Evolutionary conservation across 768 basidiomycete genomes (phyloP).

Genomic region (Tephrocybe rancida): DNA sequence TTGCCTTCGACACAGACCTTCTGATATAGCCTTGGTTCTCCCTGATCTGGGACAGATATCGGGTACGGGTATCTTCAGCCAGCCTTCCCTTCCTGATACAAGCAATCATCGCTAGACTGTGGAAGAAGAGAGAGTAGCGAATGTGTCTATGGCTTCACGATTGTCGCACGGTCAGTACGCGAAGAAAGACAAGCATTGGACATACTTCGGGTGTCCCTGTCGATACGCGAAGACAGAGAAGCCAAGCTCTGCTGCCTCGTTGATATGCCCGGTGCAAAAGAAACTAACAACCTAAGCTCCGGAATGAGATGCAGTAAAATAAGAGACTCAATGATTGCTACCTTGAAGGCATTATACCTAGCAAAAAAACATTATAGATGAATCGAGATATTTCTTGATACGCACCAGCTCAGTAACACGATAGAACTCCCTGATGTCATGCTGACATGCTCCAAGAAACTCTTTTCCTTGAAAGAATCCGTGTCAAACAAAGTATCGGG

Average conservation of each 20-base stretch:
- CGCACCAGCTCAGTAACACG: slow-evolving; percentile 64
- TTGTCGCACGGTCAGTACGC: neutral
- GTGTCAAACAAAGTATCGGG: slow-evolving; percentile 62
- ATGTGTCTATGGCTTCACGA: slow-evolving; percentile 61
- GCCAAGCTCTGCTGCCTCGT: slow-evolving; percentile 64
- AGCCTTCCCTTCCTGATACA: slow-evolving; percentile 52
- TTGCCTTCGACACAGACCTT: slow-evolving; percentile 41
- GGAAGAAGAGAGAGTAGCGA: slow-evolving; percentile 71
- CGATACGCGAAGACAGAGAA: slow-evolving; percentile 63
- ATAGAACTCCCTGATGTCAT: slow-evolving; percentile 47
- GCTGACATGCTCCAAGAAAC: slow-evolving; percentile 49
- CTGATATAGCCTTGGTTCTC: slow-evolving; percentile 63
- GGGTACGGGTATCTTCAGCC: slow-evolving; percentile 30
- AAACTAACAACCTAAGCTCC: slow-evolving; percentile 56
- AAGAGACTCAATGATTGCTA: slow-evolving; percentile 17
- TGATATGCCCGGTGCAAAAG: slow-evolving; percentile 60
- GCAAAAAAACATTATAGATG: neutral
- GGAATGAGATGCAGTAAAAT: neutral
- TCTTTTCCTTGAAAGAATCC: slow-evolving; percentile 55
- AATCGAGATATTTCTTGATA: neutral
- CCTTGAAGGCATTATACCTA: slow-evolving; percentile 72
- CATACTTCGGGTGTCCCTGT: slow-evolving; percentile 65
- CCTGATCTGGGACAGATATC: slow-evolving; percentile 58
- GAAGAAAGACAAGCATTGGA: neutral
- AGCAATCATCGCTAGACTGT: slow-evolving; percentile 66